Percentiles rank a stretch among this genome's conserved stretches.
Evolutionary conservation across 2,329 filamentous ascomycete species (phyloP).

Genomic region (Scedosporium minutisporum): DNA sequence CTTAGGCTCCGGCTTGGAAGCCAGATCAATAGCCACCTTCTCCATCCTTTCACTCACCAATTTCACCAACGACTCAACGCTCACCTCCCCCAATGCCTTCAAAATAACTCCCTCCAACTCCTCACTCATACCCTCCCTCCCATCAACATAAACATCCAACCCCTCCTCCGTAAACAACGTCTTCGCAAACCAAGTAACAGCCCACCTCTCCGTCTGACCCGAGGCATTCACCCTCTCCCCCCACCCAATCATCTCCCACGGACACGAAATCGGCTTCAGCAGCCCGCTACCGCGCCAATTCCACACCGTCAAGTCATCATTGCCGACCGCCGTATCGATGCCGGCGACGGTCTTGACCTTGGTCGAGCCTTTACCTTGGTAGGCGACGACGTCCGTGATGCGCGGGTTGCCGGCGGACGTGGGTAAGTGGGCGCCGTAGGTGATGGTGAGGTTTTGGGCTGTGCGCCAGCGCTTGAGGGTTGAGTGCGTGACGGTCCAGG

Average conservation of each 20-base stretch:
- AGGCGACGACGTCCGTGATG: constrained; percentile 65
- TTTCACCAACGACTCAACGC: not conserved
- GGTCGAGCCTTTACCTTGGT: constrained; percentile 43
- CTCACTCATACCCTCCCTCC: constrained; percentile 47
- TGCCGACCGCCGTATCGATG: constrained; percentile 42
- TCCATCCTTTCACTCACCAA: not conserved
- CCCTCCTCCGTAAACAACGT: constrained; percentile 78
- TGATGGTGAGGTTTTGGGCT: constrained; percentile 71
- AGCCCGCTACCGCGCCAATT: constrained; percentile 71
- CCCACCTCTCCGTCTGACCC: constrained; percentile 50
- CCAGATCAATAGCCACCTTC: constrained; percentile 4
- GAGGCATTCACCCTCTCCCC: constrained; percentile 41
- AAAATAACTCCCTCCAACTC: constrained; percentile 48
- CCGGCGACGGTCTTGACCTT: constrained; percentile 53
- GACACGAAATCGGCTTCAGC: constrained; percentile 60
- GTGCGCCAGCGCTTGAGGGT: constrained; percentile 73
- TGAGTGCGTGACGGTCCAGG: constrained; percentile 67
- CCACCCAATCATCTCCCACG: constrained; percentile 77
- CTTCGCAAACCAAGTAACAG: constrained; percentile 75
- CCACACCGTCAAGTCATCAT: constrained; percentile 38
- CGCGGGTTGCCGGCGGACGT: constrained; percentile 29
- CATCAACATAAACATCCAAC: constrained; percentile 65
- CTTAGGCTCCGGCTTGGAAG: not conserved
- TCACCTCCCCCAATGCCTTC: constrained; percentile 38
- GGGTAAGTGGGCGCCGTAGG: constrained; percentile 49